Base-by-base conservation (phyloP, 2,329 filamentous ascomycete genomes). In the Colletotrichum sp. region DNA sequence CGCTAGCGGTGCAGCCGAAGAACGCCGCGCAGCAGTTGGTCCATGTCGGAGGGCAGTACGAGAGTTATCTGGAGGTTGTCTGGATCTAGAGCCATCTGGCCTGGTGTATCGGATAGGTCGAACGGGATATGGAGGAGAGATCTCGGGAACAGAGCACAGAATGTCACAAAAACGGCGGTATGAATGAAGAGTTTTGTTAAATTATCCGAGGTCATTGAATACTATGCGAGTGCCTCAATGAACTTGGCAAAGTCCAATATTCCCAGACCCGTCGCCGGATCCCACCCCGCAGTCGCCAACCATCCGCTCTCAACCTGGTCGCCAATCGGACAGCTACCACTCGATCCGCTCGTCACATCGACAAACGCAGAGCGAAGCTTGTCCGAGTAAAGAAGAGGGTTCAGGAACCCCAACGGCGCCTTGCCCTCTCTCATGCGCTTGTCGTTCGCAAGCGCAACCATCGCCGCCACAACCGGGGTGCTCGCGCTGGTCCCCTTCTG, bases 381-480 rank as follows among this genome's bases (percentile, higher is more conserved):
- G 62, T 74, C 60, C 16, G 79, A 80, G 78, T 86, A 86, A 56
- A 86, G 78, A 80, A 81, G 84, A 0, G 87, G 86, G 71, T 88
- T 88, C 5, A 88, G 79, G 74, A 88, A 89, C 2, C 87, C 87
- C 18, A 88, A 79, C 3, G 85, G 81, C 2, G 81, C 65, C 78
- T 82, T 80, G 1, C 82, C 83, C 25, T 80, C 78, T 8, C 81
- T 83, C 48, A 85, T 79, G 13, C 86, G 80, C 55, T 85, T 86
- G 39, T 86, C 86, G 56, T 88, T 88, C 62, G 88, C 81, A 3
- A 87, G 81, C 2, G 84, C 84, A 18, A 89, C 81, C 15, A 88
- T 82, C 3, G 84, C 82, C 1, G 86, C 86, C 43, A 88, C 84
- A 0, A 85, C 82, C 0, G 87, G 87, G 0, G 84, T 79, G 2